phyloP scores from a whole-genome alignment of 2,329 filamentous ascomycete genomes.

The Penicillium paneum region DNA sequence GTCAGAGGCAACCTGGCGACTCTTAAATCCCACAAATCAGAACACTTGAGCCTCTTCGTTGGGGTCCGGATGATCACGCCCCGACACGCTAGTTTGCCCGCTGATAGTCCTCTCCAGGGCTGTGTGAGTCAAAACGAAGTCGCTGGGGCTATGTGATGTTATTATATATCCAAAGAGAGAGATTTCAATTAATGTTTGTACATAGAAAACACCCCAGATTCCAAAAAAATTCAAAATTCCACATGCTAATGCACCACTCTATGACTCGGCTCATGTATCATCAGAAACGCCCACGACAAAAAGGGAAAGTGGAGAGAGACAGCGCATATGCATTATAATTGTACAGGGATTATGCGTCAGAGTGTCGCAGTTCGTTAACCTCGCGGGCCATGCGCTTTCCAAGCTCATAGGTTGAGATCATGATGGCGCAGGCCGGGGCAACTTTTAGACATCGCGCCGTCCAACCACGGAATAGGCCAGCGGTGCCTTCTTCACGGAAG shows the following conservation, averaged over 20 bases:
- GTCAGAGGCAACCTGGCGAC: not conserved
- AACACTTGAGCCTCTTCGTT: constrained; percentile 20
- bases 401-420: constrained; percentile 97
- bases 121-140: constrained; percentile 17
- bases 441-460: constrained; percentile 89
- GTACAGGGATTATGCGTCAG: constrained; percentile 18
- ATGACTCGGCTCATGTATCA: constrained; percentile 26
- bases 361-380: constrained; percentile 61
- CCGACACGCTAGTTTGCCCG: constrained; percentile 11
- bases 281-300: constrained; percentile 18
- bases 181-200: constrained; percentile 5
- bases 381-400: constrained; percentile 82
- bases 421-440: constrained; percentile 93
- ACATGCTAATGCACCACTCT: constrained; percentile 14
- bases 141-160: not conserved
- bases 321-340: constrained; percentile 18
- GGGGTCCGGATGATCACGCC: constrained; percentile 16
- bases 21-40: constrained; percentile 3
- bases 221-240: constrained; percentile 1
- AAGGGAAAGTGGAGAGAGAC: constrained; percentile 12
- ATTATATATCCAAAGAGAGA: not conserved
- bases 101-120: constrained; percentile 8
- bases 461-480: constrained; percentile 87
- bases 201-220: constrained; percentile 1
- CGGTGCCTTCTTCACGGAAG: constrained; percentile 74